Base-by-base conservation (phyloP, 2,329 filamentous ascomycete species). In the Cyphellophora attinorum region DNA sequence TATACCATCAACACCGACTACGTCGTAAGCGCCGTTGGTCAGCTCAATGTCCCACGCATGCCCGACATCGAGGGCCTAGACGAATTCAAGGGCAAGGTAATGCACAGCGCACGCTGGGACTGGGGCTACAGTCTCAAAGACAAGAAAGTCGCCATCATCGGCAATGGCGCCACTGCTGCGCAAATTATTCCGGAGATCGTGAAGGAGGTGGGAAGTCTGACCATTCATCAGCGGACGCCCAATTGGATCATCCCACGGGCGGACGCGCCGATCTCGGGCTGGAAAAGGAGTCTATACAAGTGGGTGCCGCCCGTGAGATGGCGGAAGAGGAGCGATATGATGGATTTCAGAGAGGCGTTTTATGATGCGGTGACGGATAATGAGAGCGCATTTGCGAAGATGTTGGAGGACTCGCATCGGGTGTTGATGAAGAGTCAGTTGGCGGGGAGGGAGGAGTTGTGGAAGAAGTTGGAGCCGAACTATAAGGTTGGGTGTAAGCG, bases 111-210 rank as follows among this genome's bases (percentile, higher is more conserved):
- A 6, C 41, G 40, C 5, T 58, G 55, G 57, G 51, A 59, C 31
- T 74, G 70, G 69, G 68, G 60, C 28, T 73, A 72, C 41, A 61
- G 67, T 32, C 46, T 73, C n/a, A 51, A 55, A 18, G 68, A 60
- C 6, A 76, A 76, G 56, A 65, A 62, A 33, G 64, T 77, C 27
- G 73, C 65, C 1, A 53, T 78, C n/a, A 67, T 79, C 12, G 73
- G 74, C 3, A 77, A 74, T 48, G 72, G 69, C 65, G 72, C 72
- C 21, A 75, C 72, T 0, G 70, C 71, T 2, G 65, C 64, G 2
- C 74, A 77, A 41, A 74, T 77, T 41, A 59, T 74, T 18, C 72
- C 73, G 1, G 71, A 75, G 34, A 59, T 76, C 19, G 21, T n/a
- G 8, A 8, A 8, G 8, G 57, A 62, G 3, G 67, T 65, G 6